These are phyloP conservation scores for Breynia disticha DNA, from an alignment of 441 rosid genomes.

Conservation along the genomic window DNA sequence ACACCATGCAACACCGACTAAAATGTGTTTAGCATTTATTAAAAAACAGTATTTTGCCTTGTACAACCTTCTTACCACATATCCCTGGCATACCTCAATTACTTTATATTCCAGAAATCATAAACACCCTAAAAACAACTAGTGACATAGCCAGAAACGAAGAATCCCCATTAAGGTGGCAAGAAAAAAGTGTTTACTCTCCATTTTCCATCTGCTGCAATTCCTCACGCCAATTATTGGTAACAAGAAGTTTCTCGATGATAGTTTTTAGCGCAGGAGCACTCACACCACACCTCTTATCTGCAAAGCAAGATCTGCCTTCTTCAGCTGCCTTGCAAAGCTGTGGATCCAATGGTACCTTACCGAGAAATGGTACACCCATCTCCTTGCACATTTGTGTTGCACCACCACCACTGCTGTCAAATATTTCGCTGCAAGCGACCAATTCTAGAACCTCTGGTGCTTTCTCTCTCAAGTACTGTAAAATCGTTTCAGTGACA, in stretches of 20 bases:
- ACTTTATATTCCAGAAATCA: no score
- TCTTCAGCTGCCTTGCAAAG: conserved; percentile 92
- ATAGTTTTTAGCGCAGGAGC: conserved; percentile 60
- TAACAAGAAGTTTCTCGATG: conserved; percentile 40
- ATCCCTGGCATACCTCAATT: no score
- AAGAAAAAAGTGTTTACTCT: neutral
- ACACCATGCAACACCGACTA: no score
- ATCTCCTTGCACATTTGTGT: conserved; percentile 70
- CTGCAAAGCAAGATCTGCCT: conserved; percentile 77
- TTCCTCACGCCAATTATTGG: conserved; percentile 24
- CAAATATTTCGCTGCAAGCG: conserved; percentile 67
- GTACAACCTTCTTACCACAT: no score
- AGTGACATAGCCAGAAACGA: no score
- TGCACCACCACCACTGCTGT: conserved; percentile 84
- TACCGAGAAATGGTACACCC: conserved; percentile 82
- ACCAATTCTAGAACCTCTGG: conserved; percentile 59
- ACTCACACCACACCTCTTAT: conserved; percentile 50
- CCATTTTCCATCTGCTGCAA: conserved; percentile 19
- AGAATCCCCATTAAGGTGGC: no score
- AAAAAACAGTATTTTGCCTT: no score
- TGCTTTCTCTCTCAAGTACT: conserved; percentile 50
- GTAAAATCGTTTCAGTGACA: conserved; percentile 42
- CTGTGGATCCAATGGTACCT: conserved; percentile 89
- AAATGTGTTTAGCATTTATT: no score
- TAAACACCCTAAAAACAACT: no score